Evolutionary conservation across 768 basidiomycete species (phyloP), one percentile per base, ranked within the genome.

Genomic region (Dentipellis sp.): DNA sequence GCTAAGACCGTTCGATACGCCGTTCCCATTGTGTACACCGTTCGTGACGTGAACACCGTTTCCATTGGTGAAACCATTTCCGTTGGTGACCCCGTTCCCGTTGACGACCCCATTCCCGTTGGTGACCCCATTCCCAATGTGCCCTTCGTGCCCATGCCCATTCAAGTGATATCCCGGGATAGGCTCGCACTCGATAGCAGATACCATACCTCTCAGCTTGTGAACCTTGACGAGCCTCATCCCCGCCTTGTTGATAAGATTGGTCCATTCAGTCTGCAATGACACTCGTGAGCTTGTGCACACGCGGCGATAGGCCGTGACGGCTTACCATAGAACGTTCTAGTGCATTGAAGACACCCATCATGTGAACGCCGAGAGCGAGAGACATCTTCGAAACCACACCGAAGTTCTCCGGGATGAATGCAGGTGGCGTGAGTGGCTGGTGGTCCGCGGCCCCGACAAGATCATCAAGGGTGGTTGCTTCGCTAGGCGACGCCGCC

Each of bases 281-380:
- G 21, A 7, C 36, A 50, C 23, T 7, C 19, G 10, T 39, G 19
- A 50, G 12, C 10, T 35, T 23, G 10, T 23, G 23, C 2, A 39
- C 17, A 46, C 22, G 10, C 16, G 7, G 17, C 47, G 29, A 19
- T 7, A 35, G 23, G 29, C n/a, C 16, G 16, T 35, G 8, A 10
- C 22, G 54, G 29, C 58, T 39, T 48, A 56, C 58, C 54, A 56
- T 45, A 7, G 58, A 50, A 14, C 58, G 58, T 37, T 59, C 58
- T 14, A 50, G 58, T 4, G 54, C 58, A 21, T 59, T 59, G 49
- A 59, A 56, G 29, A 56, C 54, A 17, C 54, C 58, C 49, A 59
- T 55, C 58, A 59, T 55, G 49, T 59, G 58, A 14, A 59, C 54
- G n/a, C 58, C 58, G 6, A 59, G 38, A 8, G 54, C 58, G 1